Evolutionary conservation across 208 protist species (phyloP).

Genomic region (Leishmania braziliensis): DNA sequence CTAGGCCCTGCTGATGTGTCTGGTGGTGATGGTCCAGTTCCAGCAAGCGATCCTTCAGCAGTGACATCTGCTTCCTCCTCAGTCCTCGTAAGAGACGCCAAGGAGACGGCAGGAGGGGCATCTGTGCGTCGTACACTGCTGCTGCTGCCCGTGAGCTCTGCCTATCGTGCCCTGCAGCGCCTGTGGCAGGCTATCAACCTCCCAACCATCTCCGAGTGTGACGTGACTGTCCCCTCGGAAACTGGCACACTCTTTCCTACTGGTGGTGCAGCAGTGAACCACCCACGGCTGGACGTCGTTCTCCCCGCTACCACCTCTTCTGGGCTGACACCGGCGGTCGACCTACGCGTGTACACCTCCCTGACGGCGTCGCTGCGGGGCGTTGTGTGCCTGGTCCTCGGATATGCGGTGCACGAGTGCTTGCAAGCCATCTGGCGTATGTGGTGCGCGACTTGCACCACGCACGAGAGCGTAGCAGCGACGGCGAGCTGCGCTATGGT

Average conservation of each 20-base stretch:
- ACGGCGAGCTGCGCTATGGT: neutral
- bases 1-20: neutral
- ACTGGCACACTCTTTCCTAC: neutral
- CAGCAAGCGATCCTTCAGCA: neutral
- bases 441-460: neutral
- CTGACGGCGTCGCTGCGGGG: constrained; percentile 21
- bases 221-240: neutral
- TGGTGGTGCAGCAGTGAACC: neutral
- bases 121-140: constrained; percentile 14
- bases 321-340: neutral
- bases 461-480: neutral
- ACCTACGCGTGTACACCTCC: constrained; percentile 15
- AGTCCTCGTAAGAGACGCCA: neutral
- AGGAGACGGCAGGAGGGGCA: neutral
- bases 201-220: constrained; percentile 1
- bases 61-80: neutral
- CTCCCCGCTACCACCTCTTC: neutral
- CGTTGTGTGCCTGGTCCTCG: constrained; percentile 15
- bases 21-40: neutral
- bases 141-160: constrained; percentile 13
- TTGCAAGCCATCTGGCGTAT: neutral
- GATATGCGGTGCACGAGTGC: constrained; percentile 20
- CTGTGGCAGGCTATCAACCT: constrained; percentile 16
- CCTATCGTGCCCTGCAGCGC: constrained; percentile 23
- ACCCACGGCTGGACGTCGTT: constrained; percentile 22